Evolutionary conservation across 1,284 basidiomycete genomes (phyloP).

Genomic region (Heterobasidion annosum): DNA sequence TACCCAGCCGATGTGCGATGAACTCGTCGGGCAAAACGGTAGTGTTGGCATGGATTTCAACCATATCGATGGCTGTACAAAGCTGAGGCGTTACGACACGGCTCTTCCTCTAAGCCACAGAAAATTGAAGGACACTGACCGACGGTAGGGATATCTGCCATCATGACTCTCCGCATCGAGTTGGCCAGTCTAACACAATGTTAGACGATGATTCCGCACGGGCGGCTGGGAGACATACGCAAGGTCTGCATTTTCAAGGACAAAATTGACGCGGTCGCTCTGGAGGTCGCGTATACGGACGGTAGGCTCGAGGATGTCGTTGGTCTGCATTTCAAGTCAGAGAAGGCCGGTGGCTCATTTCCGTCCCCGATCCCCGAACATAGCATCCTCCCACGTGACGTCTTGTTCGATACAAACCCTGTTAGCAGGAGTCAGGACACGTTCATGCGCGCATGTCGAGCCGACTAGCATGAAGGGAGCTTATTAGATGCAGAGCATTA

Average conservation of each 20-base stretch:
- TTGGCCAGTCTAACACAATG: conserved; percentile 65
- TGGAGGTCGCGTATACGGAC: conserved; percentile 75
- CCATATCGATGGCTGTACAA: conserved; percentile 85
- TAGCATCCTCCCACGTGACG: too few relatives aligned
- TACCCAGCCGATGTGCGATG: conserved; percentile 91
- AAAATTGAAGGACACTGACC: conserved; percentile 43
- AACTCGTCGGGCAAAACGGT: conserved; percentile 96
- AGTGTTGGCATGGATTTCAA: conserved; percentile 89
- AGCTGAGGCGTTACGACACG: conserved; percentile 3
- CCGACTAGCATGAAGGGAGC: too few relatives aligned
- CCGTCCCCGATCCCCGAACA: too few relatives aligned
- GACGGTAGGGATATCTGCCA: conserved; percentile 92
- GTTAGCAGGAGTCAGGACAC: too few relatives aligned
- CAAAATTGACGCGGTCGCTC: conserved; percentile 78
- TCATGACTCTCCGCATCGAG: conserved; percentile 82
- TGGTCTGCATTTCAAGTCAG: conserved; percentile 10
- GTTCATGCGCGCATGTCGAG: too few relatives aligned
- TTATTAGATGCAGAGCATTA: too few relatives aligned
- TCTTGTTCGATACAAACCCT: too few relatives aligned
- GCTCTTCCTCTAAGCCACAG: neutral
- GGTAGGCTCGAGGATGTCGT: conserved; percentile 38
- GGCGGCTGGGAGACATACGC: conserved; percentile 42
- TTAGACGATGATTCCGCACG: conserved; percentile 12
- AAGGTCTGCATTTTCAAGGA: conserved; percentile 88
- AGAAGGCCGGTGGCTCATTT: too few relatives aligned